These are phyloP conservation scores for Thelephora ganbajun DNA, from an alignment of 768 basidiomycete genomes.

Conservation along the genomic window DNA sequence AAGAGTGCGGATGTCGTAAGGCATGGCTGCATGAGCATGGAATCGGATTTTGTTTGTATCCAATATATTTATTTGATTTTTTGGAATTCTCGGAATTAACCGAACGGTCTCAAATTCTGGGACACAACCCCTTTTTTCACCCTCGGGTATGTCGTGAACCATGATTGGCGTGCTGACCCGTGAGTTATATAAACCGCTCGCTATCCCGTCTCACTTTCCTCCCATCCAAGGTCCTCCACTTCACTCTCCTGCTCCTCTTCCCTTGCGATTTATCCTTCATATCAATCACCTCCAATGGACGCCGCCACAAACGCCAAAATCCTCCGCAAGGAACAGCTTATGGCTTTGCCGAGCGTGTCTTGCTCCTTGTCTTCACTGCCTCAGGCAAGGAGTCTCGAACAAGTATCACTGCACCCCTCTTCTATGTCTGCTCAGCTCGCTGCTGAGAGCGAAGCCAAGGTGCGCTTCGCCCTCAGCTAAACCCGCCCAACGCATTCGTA, in stretches of 20 bases:
- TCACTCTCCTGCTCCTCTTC: slow-evolving; percentile 1
- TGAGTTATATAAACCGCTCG: too few species aligned
- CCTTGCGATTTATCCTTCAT: slow-evolving; percentile 10
- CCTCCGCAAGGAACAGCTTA: slow-evolving; percentile 30
- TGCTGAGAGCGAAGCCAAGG: slow-evolving; percentile 68
- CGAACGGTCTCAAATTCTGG: too few species aligned
- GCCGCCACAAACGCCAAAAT: background rate
- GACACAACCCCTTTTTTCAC: too few species aligned
- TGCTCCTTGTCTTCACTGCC: slow-evolving; percentile 55
- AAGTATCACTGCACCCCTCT: slow-evolving; percentile 50
- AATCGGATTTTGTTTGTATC: too few species aligned
- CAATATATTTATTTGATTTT: too few species aligned
- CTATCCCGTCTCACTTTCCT: slow-evolving; percentile 1
- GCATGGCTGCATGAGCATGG: too few species aligned
- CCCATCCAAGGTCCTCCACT: slow-evolving; percentile 9
- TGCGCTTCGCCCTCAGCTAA: slow-evolving; percentile 15
- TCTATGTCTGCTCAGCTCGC: slow-evolving; percentile 50
- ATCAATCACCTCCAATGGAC: slow-evolving; percentile 19
- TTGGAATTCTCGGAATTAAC: too few species aligned
- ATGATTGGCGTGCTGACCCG: too few species aligned
- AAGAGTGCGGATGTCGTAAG: too few species aligned
- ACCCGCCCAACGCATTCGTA: background rate
- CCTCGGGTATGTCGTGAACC: too few species aligned
- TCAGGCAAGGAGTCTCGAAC: slow-evolving; percentile 55
- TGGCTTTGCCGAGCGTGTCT: slow-evolving; percentile 63